phyloP scores from a whole-genome alignment of 208 protist genomes.

The Tritrichomonas foetus region DNA sequence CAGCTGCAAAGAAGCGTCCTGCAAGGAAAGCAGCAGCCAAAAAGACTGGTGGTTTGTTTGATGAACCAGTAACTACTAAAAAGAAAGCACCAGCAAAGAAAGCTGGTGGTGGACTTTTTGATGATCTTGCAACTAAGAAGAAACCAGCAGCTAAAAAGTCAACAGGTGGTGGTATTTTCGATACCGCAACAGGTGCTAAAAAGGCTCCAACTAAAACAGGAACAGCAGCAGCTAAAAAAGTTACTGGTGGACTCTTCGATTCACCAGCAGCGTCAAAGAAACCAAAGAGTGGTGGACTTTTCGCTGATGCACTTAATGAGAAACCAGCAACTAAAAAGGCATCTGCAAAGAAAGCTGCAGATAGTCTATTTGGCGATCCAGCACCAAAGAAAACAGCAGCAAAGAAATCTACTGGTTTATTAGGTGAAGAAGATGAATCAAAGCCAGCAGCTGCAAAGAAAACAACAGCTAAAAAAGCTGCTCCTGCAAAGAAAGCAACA shows the following conservation, averaged over 20 bases:
- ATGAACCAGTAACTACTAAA: neutral
- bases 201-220: neutral
- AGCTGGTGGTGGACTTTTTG: neutral
- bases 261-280: neutral
- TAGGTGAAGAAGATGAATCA: neutral
- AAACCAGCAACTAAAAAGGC: constrained; percentile 15
- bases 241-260: neutral
- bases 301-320: neutral
- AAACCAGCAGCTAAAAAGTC: neutral
- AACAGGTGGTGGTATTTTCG: neutral
- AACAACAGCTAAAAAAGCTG: neutral
- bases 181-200: neutral
- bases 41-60: neutral
- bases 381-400: neutral
- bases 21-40: neutral
- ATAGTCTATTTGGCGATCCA: neutral
- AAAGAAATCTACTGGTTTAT: neutral
- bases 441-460: neutral
- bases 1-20: neutral
- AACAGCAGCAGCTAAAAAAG: too few relatives aligned
- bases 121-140: neutral
- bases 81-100: neutral
- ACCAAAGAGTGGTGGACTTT: neutral
- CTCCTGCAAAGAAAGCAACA: neutral
- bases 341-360: neutral